Conservation (phyloP, 1,139 yeast species). For the Lodderomyces jiufengensis region DNA sequence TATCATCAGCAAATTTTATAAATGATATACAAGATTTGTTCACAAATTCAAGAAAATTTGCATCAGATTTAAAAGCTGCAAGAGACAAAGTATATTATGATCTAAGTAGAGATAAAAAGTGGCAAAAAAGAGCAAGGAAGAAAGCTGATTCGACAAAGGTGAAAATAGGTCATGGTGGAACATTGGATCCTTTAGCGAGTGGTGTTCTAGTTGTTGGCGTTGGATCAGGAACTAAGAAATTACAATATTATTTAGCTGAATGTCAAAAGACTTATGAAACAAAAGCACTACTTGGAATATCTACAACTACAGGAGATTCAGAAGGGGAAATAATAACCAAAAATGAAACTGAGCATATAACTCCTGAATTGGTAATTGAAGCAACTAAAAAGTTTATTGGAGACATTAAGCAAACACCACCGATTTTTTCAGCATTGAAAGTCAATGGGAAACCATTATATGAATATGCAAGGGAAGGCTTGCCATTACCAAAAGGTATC, state of each 20-base stretch:
- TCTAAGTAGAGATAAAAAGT: conserved; percentile 45
- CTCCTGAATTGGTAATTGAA: conserved; percentile 47
- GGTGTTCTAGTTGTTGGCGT: conserved; percentile 92
- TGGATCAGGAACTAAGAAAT: conserved; percentile 81
- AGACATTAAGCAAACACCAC: conserved; percentile 83
- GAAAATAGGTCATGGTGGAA: conserved; percentile 98
- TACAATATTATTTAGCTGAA: conserved; percentile 68
- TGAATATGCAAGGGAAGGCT: conserved; percentile 89
- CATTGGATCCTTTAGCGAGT: conserved; percentile 90
- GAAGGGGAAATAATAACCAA: conserved; percentile 77
- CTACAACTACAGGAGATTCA: conserved; percentile 91
- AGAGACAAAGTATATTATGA: conserved; percentile 28
- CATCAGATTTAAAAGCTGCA: conserved; percentile 47
- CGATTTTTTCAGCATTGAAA: conserved; percentile 89
- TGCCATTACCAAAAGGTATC: conserved; percentile 78
- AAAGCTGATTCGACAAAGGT: conserved; percentile 52
- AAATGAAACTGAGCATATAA: conserved; percentile 56
- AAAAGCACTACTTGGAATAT: conserved; percentile 79
- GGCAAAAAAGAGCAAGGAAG: conserved; percentile 41
- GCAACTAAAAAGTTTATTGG: conserved; percentile 70
- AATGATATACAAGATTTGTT: conserved; percentile 61
- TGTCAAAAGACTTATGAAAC: conserved; percentile 79
- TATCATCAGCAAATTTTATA: conserved; percentile 74
- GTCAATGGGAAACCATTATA: conserved; percentile 93
- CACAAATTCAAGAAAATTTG: conserved; percentile 57